Percentiles rank a stretch among this genome's conserved stretches.
These are phyloP conservation scores for Coix lacrymajobi DNA, from an alignment of 176 grass and related monocot genomes.

Conservation along the genomic window DNA sequence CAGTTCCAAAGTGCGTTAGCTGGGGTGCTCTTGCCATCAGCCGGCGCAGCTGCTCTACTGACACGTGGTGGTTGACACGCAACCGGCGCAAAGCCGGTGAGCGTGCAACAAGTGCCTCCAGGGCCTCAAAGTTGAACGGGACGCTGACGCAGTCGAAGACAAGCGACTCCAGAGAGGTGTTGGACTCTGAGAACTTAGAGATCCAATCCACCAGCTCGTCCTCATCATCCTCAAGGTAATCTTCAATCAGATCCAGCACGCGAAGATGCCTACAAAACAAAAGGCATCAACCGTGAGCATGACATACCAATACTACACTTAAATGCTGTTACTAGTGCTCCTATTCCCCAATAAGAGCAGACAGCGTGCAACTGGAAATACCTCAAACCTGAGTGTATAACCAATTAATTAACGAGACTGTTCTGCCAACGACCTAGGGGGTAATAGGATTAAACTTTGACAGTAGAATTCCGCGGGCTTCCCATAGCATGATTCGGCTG, in stretches of 20 bases:
- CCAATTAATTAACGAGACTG: conserved; percentile 4
- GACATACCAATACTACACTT: background rate
- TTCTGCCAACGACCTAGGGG: background rate
- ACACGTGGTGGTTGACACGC: conserved; percentile 74
- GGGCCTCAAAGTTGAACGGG: conserved; percentile 73
- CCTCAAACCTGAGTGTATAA: background rate
- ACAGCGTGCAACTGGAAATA: background rate
- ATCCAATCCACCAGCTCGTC: conserved; percentile 76
- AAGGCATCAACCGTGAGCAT: background rate
- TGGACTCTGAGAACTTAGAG: conserved; percentile 76
- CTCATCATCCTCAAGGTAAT: conserved; percentile 67
- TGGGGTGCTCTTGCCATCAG: conserved; percentile 75
- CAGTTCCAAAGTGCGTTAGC: conserved; percentile 79
- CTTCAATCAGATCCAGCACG: conserved; percentile 84
- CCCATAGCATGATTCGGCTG: conserved; percentile 12
- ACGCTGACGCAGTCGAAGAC: conserved; percentile 56
- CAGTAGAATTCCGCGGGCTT: background rate
- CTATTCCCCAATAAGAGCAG: background rate
- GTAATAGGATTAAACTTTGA: background rate
- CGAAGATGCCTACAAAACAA: conserved; percentile 60
- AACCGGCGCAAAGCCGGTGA: conserved; percentile 44
- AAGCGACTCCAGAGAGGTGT: conserved; percentile 60
- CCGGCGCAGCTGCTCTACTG: conserved; percentile 59
- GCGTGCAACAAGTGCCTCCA: conserved; percentile 72
- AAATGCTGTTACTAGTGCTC: background rate